Evolutionary conservation across 305 asterid genomes (phyloP).

Genomic region (Fraxinus nigra): DNA sequence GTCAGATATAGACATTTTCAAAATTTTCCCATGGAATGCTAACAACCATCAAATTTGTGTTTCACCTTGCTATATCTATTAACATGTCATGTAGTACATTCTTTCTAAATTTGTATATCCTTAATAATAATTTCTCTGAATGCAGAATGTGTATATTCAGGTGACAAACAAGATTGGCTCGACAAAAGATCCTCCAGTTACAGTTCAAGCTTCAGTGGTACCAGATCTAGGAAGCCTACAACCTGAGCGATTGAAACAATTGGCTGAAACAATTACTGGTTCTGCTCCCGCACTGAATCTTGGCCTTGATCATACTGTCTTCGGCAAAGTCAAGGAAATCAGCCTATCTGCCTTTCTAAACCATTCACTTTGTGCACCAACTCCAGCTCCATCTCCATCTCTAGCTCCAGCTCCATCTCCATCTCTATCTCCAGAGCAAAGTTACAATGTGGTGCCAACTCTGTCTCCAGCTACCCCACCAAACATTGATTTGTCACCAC

Average conservation of each 20-base stretch:
- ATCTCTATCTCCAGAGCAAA: conserved; percentile 35
- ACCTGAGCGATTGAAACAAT: conserved; percentile 70
- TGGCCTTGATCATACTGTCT: conserved; percentile 76
- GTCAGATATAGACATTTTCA: not conserved
- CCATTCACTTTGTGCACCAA: conserved; percentile 44
- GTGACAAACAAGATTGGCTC: conserved; percentile 74
- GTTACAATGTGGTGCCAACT: conserved; percentile 33
- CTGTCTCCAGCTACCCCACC: conserved; percentile 36
- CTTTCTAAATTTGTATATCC: not conserved
- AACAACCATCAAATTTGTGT: not conserved
- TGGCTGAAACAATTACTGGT: conserved; percentile 60
- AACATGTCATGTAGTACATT: not conserved
- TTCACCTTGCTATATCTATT: not conserved
- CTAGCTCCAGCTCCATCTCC: conserved; percentile 54
- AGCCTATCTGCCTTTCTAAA: conserved; percentile 67
- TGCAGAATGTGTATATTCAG: conserved; percentile 64
- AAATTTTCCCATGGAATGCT: not conserved
- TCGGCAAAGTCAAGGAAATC: conserved; percentile 84
- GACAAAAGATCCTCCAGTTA: conserved; percentile 72
- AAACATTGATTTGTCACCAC: conserved; percentile 24
- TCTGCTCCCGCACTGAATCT: conserved; percentile 60
- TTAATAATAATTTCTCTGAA: not conserved
- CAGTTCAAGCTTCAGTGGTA: conserved; percentile 73
- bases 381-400: conserved; percentile 50
- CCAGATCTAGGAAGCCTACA: conserved; percentile 42